Evolutionary conservation across 2,329 filamentous ascomycete species (phyloP), one percentile per base, ranked within the genome.

Genomic region (Didymella pomorum): DNA sequence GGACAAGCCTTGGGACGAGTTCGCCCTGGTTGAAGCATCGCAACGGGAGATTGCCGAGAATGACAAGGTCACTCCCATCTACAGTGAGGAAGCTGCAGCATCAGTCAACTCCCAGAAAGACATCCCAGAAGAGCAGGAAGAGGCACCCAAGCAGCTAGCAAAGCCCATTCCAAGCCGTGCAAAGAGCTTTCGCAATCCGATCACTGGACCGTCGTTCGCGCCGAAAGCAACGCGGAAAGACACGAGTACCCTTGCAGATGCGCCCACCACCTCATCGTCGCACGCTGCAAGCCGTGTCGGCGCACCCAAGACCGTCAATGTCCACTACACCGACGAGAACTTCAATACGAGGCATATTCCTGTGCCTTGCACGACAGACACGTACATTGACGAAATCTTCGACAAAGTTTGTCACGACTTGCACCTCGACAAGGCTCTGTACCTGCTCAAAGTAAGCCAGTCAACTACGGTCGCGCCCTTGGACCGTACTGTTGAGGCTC

Each of bases 1-100:
- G 63, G 90, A 89, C 21, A 92, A 89, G 70, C 87, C 90, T 1
- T 92, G 89, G 80, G 91, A 94, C 67, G 91, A 95, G 66, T 94
- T 96, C 76, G 91, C 89, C 12, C 80, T 96, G 25, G 89, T 92
- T 12, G 86, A 88, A 69, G 91, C 91, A 3, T 88, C 86, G 1
- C 82, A 86, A 56, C 84, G 84, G 11, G 88, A 90, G 67, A 89
- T 87, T 66, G 80, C 82, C 53, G 87, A 90, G 54, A 93, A 93
- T 68, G 86, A 91, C 71, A 81, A 79, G 39, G 71, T 86, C 52
- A 92, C 89, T 3, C 89, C 89, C 5, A 82, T 89, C 50, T 89
- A 87, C 59, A 84, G 86, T 52, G 82, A 85, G 56, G 86, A 88
- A 64, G 74, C 78, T 16, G 69, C 73, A 6, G 68, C 71, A 10